Base-by-base conservation (phyloP, 2,329 filamentous ascomycete species). In the Calonectria pauciramosa region DNA sequence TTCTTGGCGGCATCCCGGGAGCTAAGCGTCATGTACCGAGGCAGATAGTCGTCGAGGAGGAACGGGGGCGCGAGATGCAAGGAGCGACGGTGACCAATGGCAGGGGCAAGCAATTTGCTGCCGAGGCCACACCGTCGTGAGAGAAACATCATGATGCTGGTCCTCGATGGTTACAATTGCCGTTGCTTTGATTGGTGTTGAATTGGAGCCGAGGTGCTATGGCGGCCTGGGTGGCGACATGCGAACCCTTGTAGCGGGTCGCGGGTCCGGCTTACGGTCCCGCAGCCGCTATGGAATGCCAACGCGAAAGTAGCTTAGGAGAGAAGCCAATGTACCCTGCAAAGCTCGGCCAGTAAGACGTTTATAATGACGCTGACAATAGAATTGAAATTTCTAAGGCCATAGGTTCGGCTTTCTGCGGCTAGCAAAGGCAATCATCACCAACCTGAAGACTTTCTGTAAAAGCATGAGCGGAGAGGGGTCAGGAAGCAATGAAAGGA, bases 41-140 rank as follows among this genome's bases (percentile, higher is more conserved):
- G 94, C 16, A 90, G 91, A 83, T 97, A 95, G 82, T 93, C 90
- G 70, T 94, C 92, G 3, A 97, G 90, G 26, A 97, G 89, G 83
- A 94, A 97, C 2, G 90, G 90, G 11, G 90, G 90, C 8, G 90
- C 90, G 3, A 92, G 86, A 80, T 92, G 90, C 4, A 92, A 86
- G 36, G 78, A 70, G 20, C 82, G 80, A 65, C 70, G 74, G 52
- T 52, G 36, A 32, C 16, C 32, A 68, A 36, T 60, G 16, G 16
- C 16, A 66, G 56, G 26, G 63, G 20, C 70, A 59, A n/a, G 51
- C 34, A 72, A 41, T 69, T 69, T 72, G 67, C 4, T 18, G 34
- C 32, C 36, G 20, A 23, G 13, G 4, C 32, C 56, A 54, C 30
- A 75, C 74, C 65, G 68, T 38, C 71, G 76, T 47, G 72, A 70